phyloP scores from a whole-genome alignment of 2,329 filamentous ascomycete species.

The Cryphonectria naterciae region DNA sequence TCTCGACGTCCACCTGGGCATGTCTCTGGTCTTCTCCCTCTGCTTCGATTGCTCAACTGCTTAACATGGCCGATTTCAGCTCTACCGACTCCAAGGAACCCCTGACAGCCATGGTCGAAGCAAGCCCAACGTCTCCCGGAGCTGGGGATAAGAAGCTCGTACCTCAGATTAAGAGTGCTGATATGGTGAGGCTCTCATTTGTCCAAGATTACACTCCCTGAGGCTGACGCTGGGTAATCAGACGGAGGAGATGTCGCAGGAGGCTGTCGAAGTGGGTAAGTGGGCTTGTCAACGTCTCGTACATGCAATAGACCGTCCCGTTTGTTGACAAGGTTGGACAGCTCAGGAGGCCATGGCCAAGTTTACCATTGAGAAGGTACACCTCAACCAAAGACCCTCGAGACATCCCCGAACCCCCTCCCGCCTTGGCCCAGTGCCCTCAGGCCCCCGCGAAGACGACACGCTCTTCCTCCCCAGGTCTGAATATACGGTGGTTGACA shows the following conservation, averaged over 20 bases:
- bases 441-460: not conserved
- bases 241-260: slow-evolving; percentile 97
- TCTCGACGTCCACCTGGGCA: not conserved
- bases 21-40: too few relatives aligned
- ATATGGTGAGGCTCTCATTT: slow-evolving; percentile 75
- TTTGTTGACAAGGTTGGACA: slow-evolving; percentile 35
- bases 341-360: slow-evolving; percentile 67
- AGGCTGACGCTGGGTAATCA: slow-evolving; percentile 44
- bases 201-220: not conserved
- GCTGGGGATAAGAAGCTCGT: slow-evolving; percentile 74
- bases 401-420: not conserved
- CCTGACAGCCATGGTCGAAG: slow-evolving; percentile 24
- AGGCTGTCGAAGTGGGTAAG: slow-evolving; percentile 94
- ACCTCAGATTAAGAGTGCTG: slow-evolving; percentile 95
- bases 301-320: not conserved
- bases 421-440: not conserved
- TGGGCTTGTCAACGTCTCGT: slow-evolving; percentile 32
- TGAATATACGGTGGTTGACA: slow-evolving; percentile 20
- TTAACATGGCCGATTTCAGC: slow-evolving; percentile 9
- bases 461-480: slow-evolving; percentile 5
- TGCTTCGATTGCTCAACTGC: not conserved
- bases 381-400: slow-evolving; percentile 12
- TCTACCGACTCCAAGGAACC: not conserved
- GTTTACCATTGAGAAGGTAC: slow-evolving; percentile 65
- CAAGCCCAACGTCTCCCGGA: slow-evolving; percentile 46